phyloP scores from a whole-genome alignment of 176 grass and related monocot species.

The Oryza rufipogon region DNA sequence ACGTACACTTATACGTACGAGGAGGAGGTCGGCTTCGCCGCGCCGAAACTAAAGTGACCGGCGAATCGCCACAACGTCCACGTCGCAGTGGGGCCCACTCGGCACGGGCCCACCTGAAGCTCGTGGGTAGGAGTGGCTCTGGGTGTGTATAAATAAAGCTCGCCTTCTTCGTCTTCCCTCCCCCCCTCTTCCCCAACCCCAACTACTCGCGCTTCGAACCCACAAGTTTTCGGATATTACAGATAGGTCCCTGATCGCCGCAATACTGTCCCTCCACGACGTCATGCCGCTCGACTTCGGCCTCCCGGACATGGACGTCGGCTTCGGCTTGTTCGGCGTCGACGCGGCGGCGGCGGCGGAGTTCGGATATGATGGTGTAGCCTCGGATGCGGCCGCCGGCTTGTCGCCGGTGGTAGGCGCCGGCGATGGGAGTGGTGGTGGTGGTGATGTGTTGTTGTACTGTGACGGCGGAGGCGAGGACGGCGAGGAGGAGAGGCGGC shows the following conservation, averaged over 20 bases:
- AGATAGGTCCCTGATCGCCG: neutral
- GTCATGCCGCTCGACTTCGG: constrained; percentile 36
- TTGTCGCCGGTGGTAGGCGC: neutral
- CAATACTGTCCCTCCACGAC: constrained; percentile 45
- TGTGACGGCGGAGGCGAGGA: neutral
- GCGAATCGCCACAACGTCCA: neutral
- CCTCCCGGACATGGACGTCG: constrained; percentile 18
- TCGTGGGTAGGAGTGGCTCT: neutral
- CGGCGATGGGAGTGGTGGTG: neutral
- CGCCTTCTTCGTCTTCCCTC: constrained; percentile 10
- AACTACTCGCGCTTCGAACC: neutral
- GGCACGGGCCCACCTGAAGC: neutral
- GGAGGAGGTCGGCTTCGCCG: neutral
- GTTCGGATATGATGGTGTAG: neutral
- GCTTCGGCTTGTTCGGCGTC: constrained; percentile 1
- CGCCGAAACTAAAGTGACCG: neutral
- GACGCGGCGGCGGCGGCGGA: neutral
- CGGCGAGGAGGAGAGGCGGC: constrained; percentile 1
- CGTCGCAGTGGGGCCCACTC: neutral
- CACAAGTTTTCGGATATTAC: neutral
- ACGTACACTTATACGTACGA: neutral
- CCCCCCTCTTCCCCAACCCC: neutral
- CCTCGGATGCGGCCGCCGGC: no score
- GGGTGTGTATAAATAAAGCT: constrained; percentile 37
- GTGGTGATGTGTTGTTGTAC: neutral